Base-by-base conservation (phyloP, 768 basidiomycete genomes). In the Tulasnella sp. region DNA sequence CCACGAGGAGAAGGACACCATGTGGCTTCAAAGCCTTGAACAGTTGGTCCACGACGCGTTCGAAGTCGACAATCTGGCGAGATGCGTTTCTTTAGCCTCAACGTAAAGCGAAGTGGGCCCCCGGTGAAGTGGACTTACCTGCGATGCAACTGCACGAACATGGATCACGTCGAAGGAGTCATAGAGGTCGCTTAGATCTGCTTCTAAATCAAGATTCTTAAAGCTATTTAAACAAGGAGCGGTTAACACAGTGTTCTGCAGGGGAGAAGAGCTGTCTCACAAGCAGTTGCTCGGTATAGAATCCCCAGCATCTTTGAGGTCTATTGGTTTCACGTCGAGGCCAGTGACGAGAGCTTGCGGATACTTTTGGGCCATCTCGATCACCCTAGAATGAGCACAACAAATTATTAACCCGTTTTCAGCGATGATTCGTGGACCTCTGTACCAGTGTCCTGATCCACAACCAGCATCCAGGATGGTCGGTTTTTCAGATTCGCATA, bases 251-350 rank as follows among this genome's bases (percentile, higher is more conserved):
- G 1, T n/a, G 35, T 29, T 57, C 55, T 29, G 9, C n/a, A 10
- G n/a, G 35, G 61, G 61, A 35, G 13, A 6, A 35, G 13, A 5
- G 16, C 15, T 67, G 13, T 67, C 61, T 67, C 5, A 67, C 61
- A 67, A 67, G 61, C 61, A 67, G 61, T 67, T 67, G 61, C 26
- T 67, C 2, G 61, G 61, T 67, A 67, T 35, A 26, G 61, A 67
- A 5, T 9, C 5, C 32, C 29, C 29, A 5, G 2, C 11, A 13
- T 26, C 61, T 18, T 67, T 35, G 15, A 67, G 61, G 11, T 67
- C 61, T 5, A 67, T 67, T 2, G 61, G 61, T 67, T 67, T 67
- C 61, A 67, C 61, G 61, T 67, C 61, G 26, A 67, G 4, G 11
- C 61, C 61, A 26, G 61, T 67, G 15, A 67, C 61, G 5, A 26